Evolutionary conservation across 768 basidiomycete genomes (phyloP), one percentile per base, ranked within the genome.

Genomic region (Hericium rajendrae): DNA sequence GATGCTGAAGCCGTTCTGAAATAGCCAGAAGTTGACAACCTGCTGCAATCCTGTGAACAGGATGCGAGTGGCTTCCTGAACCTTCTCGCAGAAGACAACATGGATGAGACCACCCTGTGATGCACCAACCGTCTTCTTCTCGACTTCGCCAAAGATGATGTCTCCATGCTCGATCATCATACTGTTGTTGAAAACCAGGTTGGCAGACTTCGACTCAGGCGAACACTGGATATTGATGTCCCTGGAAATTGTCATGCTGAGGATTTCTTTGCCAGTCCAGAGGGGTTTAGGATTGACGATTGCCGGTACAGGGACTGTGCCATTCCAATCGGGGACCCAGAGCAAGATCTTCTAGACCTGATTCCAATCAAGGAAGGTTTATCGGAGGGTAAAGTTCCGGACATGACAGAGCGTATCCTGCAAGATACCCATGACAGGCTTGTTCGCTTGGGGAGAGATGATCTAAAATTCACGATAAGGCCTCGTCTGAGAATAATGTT

Each of bases 401-500:
- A 98, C 86, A 66, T 97, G 97, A 67, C 94, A 97, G 1, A 99
- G 84, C 0, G 97, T 98, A 68, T 99, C 97, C 70, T 99, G 97
- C 32, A 99, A 94, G 65, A 99, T 98, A 59, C 93, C 97, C 95
- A 99, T 99, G 65, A 97, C 94, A 16, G 95, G 95, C 72, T 97
- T 97, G 76, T 98, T 99, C 53, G 95, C 94, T 78, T 99, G 97
- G 0, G 97, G 97, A 6, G 95, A 98, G 62, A 99, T 93, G 66
- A 99, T 99, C 92, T 99, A 64, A 9, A n/a, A 28, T 39, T 32
- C 46, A 41, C 38, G 54, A 53, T 50, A 55, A 59, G 55, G 59
- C 53, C 55, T 20, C 38, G 37, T 53, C 28, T 10, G 15, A 6
- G 26, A 10, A 48, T 48, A 13, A 51, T 59, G 28, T 15, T 28